Base-by-base conservation (phyloP, 495 filamentous ascomycete species). In the Amphirosellinia nigrospora region DNA sequence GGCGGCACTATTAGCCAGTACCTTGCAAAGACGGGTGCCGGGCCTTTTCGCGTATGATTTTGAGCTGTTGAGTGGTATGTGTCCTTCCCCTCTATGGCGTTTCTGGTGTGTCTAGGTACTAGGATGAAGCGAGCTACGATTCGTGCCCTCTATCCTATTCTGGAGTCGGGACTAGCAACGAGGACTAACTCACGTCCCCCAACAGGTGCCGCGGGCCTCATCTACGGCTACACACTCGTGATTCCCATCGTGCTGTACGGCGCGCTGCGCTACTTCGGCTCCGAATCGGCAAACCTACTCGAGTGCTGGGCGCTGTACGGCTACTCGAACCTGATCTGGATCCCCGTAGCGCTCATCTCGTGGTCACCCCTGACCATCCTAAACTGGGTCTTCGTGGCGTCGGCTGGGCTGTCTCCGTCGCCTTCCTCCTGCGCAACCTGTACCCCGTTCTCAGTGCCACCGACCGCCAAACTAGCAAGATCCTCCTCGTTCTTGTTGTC, bases 261-360 rank as follows among this genome's bases (percentile, higher is more conserved):
- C 28, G 89, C 91, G 68, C 85, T 99, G 72, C 93, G 90, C 70
- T 99, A 96, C 92, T 98, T 96, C 80, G 95, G 96, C 32, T 90
- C 88, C 71, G 91, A 93, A 79, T 91, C 89, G 72, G 94, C 94
- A 16, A 96, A 93, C 74, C 82, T 99, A 61, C 87, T 99, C 67
- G 96, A 99, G 84, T 96, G 93, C 84, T 93, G 92, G 91, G 90
- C 93, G 46, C 81, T 99, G 43, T 99, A 98, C 80, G 96, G 96
- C 15, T 99, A 99, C 82, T 87, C 90, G 36, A 99, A 98, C 82
- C 82, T 98, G 74, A 91, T 98, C 63, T 99, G 96, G 96, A 93
- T 99, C 74, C 93, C 90, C 1, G 95, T 99, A 52, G 96, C 96
- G 28, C 83, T 98, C 65, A 92, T 97, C 66, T 91, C 90, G 78